A percentile compares a stretch with the other conserved stretches of the same genome.
phyloP scores from a whole-genome alignment of 2,329 filamentous ascomycete species.

The Curvularia spicifera region DNA sequence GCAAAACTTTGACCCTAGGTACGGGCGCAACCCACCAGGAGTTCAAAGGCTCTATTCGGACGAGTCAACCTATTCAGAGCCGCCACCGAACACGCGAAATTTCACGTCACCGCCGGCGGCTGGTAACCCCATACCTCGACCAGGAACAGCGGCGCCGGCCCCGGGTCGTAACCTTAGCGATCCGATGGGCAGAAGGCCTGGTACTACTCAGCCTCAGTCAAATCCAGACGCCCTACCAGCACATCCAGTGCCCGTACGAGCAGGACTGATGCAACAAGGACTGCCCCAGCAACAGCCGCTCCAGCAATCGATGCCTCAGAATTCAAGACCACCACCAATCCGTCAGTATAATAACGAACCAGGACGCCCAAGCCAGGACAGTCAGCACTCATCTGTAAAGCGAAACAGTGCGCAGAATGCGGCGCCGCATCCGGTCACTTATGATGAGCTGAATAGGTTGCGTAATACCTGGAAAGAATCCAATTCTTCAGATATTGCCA shows the following conservation, averaged over 20 bases:
- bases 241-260: slow-evolving; percentile 62
- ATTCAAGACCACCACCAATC: slow-evolving; percentile 58
- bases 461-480: slow-evolving; percentile 68
- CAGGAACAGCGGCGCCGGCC: slow-evolving; percentile 42
- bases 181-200: slow-evolving; percentile 42
- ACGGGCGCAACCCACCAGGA: slow-evolving; percentile 38
- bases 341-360: slow-evolving; percentile 58
- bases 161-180: slow-evolving; percentile 38
- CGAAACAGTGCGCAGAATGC: slow-evolving; percentile 34
- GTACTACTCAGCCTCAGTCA: slow-evolving; percentile 50
- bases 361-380: slow-evolving; percentile 46
- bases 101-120: slow-evolving; percentile 34
- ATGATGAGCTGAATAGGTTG: slow-evolving; percentile 77
- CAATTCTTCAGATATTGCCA: slow-evolving; percentile 74
- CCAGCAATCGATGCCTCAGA: slow-evolving; percentile 36
- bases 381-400: slow-evolving; percentile 26
- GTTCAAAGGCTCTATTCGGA: slow-evolving; percentile 45
- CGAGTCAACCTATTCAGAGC: slow-evolving; percentile 47
- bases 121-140: slow-evolving; percentile 36
- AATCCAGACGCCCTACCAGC: slow-evolving; percentile 63
- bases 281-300: slow-evolving; percentile 24
- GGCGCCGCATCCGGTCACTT: slow-evolving; percentile 67
- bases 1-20: slow-evolving; percentile 39
- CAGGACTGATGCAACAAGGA: slow-evolving; percentile 54
- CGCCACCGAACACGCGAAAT: slow-evolving; percentile 40